phyloP scores from a whole-genome alignment of 306 rosid species.

The Sesbania bispinosa region DNA sequence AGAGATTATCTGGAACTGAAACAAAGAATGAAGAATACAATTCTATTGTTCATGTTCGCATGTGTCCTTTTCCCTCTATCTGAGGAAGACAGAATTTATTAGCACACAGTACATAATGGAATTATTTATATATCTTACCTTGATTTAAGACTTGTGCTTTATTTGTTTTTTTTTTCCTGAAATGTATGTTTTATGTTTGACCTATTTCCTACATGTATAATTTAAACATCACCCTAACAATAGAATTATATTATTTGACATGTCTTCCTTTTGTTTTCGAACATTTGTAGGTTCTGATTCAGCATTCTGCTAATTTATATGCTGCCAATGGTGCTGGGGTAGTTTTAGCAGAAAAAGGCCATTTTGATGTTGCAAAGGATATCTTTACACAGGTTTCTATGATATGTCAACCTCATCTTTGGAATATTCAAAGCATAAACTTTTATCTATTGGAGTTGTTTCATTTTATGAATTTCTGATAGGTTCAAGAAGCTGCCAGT shows the following conservation, averaged over 20 bases:
- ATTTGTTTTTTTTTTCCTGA: not conserved
- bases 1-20: not conserved
- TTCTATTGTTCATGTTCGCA: not conserved
- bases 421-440: slow-evolving; percentile 10
- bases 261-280: not conserved
- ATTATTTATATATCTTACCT: slow-evolving; percentile 9
- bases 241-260: slow-evolving; percentile 23
- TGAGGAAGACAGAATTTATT: slow-evolving; percentile 10
- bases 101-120: not conserved
- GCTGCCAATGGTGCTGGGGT: slow-evolving; percentile 99
- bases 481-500: slow-evolving; percentile 99
- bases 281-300: slow-evolving; percentile 72
- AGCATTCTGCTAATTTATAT: slow-evolving; percentile 89
- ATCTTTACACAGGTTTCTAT: slow-evolving; percentile 69
- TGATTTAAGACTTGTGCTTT: not conserved
- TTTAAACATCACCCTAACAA: not conserved
- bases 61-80: not conserved
- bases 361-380: slow-evolving; percentile 96
- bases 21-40: not conserved
- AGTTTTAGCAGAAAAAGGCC: slow-evolving; percentile 96
- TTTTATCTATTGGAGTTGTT: slow-evolving; percentile 23
- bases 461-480: slow-evolving; percentile 28
- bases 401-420: slow-evolving; percentile 22
- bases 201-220: not conserved
- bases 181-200: not conserved